These are phyloP conservation scores for Gossypium anomalum DNA, from an alignment of 345 rosid species.

Conservation along the genomic window DNA sequence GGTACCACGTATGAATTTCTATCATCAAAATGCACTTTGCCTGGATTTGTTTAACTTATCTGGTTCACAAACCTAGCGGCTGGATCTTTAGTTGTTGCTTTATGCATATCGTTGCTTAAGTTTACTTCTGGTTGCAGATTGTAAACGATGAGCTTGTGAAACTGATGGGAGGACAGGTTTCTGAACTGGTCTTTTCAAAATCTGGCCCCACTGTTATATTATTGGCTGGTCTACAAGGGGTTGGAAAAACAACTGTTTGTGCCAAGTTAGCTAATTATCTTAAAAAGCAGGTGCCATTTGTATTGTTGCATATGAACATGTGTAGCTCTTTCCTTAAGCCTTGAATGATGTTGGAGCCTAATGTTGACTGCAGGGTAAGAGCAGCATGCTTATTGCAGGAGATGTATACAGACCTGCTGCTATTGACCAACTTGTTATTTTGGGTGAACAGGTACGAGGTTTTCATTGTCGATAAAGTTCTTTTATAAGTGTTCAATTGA, in stretches of 20 bases:
- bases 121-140: constrained; percentile 42
- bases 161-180: constrained; percentile 97
- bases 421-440: constrained; percentile 85
- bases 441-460: constrained; percentile 77
- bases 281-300: constrained; percentile 68
- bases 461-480: constrained; percentile 18
- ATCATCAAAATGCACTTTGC: not conserved
- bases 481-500: not conserved
- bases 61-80: not conserved
- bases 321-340: constrained; percentile 13
- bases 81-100: not conserved
- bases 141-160: constrained; percentile 86
- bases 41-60: not conserved
- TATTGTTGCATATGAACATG: not conserved
- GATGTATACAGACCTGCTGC: constrained; percentile 99
- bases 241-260: constrained; percentile 95
- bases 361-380: constrained; percentile 58
- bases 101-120: not conserved
- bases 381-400: constrained; percentile 95
- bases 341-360: constrained; percentile 10
- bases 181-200: constrained; percentile 82
- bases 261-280: constrained; percentile 90
- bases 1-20: constrained; percentile 33
- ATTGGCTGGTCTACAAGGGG: constrained; percentile 97
- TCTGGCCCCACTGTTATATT: constrained; percentile 78